phyloP scores from a whole-genome alignment of 2,329 filamentous ascomycete genomes.

The Hypomyces perniciosus region DNA sequence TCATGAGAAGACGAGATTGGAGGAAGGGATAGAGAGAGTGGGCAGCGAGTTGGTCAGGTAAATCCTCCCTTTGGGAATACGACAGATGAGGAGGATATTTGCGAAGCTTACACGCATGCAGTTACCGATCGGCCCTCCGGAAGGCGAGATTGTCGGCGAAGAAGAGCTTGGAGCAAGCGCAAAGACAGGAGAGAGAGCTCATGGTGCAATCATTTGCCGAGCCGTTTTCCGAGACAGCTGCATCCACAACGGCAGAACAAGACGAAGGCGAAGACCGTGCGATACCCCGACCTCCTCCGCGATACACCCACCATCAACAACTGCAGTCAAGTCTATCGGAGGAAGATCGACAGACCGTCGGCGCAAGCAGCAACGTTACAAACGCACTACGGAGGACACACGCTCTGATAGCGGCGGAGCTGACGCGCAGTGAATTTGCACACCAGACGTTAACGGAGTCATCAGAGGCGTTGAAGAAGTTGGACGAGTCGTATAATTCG shows the following conservation, averaged over 20 bases:
- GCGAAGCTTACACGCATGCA: conserved; percentile 18
- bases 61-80: conserved; percentile 10
- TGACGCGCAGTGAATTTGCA: conserved; percentile 82
- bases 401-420: conserved; percentile 75
- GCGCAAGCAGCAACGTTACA: conserved; percentile 78
- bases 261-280: conserved; percentile 18
- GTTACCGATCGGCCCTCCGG: conserved; percentile 63
- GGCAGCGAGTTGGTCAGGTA: conserved; percentile 67
- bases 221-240: conserved; percentile 30
- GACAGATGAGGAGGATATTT: background rate
- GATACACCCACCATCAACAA: conserved; percentile 24
- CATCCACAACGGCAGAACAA: conserved; percentile 19
- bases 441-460: conserved; percentile 82
- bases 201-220: conserved; percentile 61
- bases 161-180: conserved; percentile 65
- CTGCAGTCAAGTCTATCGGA: conserved; percentile 41
- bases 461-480: conserved; percentile 71
- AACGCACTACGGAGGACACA: conserved; percentile 78
- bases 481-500: conserved; percentile 74
- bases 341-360: conserved; percentile 66
- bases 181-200: conserved; percentile 68
- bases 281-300: conserved; percentile 16
- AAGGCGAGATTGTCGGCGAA: conserved; percentile 77
- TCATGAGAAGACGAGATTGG: conserved; percentile 58
- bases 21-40: conserved; percentile 60